A percentile compares a stretch with the other conserved stretches of the same genome.
These are phyloP conservation scores for Dictyostelium citrinum DNA, from an alignment of 78 protist genomes.

Conservation along the genomic window DNA sequence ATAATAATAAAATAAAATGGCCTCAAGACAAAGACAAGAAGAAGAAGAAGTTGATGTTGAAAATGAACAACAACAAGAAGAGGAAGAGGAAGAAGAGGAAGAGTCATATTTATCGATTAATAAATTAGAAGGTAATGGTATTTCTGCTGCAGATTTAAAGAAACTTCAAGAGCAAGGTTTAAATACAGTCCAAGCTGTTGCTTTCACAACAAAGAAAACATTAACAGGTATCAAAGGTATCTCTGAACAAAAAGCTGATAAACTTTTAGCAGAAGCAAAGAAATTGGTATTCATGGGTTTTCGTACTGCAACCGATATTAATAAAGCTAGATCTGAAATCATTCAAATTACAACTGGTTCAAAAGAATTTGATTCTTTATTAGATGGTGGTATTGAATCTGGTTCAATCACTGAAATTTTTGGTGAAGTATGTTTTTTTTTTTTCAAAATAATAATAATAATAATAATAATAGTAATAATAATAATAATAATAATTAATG, in stretches of 20 bases:
- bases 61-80: conserved; percentile 39
- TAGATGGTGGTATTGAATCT: conserved; percentile 99
- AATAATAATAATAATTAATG: not conserved
- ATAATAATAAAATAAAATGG: conserved; percentile 17
- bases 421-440: conserved; percentile 92
- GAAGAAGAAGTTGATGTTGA: conserved; percentile 48
- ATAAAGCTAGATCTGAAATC: conserved; percentile 82
- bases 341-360: conserved; percentile 95
- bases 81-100: conserved; percentile 62
- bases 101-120: conserved; percentile 41
- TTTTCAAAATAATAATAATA: no score
- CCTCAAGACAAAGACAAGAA: conserved; percentile 68
- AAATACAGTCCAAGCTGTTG: conserved; percentile 96
- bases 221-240: conserved; percentile 95
- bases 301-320: conserved; percentile 94
- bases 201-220: conserved; percentile 89
- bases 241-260: conserved; percentile 98
- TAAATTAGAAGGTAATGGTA: conserved; percentile 89
- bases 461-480: no score
- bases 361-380: conserved; percentile 95
- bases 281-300: conserved; percentile 97
- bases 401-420: conserved; percentile 99
- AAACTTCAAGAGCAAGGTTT: conserved; percentile 95
- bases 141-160: conserved; percentile 91
- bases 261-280: conserved; percentile 89